Evolutionary conservation across 108 stramenopile species (phyloP).

Genomic region (Conticribra guillardii): DNA sequence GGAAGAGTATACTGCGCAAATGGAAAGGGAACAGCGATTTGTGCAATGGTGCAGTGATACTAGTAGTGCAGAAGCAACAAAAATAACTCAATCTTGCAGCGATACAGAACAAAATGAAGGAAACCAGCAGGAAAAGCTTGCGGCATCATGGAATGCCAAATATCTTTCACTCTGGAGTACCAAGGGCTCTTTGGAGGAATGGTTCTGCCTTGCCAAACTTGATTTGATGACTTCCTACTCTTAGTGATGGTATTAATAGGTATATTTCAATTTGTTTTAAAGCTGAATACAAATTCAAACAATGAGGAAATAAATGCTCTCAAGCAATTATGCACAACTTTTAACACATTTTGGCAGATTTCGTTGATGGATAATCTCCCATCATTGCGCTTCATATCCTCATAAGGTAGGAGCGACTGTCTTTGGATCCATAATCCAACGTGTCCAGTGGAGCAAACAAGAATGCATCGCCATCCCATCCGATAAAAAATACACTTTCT

Average conservation of each 20-base stretch:
- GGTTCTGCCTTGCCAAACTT: conserved; percentile 36
- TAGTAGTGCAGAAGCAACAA: too few species aligned
- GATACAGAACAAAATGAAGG: neutral
- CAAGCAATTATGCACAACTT: too few species aligned
- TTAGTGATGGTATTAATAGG: neutral
- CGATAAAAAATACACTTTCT: too few species aligned
- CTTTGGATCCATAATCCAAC: too few species aligned
- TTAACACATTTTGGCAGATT: too few species aligned
- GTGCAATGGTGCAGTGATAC: neutral
- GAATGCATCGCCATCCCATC: too few species aligned
- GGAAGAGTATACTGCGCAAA: conserved; percentile 22
- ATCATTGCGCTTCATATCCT: too few species aligned
- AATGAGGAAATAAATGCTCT: neutral
- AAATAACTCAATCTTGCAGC: too few species aligned
- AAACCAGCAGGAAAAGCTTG: neutral
- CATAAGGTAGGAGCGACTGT: too few species aligned
- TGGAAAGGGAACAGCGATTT: conserved; percentile 14
- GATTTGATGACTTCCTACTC: conserved; percentile 18
- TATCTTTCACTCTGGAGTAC: conserved; percentile 49
- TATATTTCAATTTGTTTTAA: neutral
- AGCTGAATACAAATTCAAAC: neutral
- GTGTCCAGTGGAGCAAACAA: too few species aligned
- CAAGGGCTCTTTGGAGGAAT: conserved; percentile 43
- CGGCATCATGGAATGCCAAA: conserved; percentile 30
- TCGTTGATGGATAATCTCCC: too few species aligned